Evolutionary conservation across 257 asterid species (phyloP), one percentile per base, ranked within the genome.

Genomic region (Lycium ferocissimum): DNA sequence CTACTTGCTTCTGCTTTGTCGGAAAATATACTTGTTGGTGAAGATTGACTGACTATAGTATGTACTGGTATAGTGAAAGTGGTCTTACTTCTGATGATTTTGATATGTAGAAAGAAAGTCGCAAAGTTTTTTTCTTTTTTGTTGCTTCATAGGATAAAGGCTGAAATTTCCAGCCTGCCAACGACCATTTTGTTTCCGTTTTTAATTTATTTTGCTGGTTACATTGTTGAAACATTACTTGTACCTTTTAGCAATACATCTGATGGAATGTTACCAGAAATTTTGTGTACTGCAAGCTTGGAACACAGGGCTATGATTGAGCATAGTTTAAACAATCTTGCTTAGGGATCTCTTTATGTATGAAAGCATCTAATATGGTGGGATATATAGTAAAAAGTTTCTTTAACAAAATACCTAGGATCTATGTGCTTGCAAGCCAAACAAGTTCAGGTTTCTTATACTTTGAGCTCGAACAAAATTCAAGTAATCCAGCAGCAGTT

Each of bases 401-500:
- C 33, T 26, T 26, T 26, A 26, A 26, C 33, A 26, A 26, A 26
- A 26, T 26, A 26, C 33, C 33, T 26, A 26, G 33, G 33, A 51
- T 13, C 11, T 47, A 47, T 47, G 97, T 92, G 57, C 92, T 90
- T 90, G 80, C 85, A 92, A 95, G 93, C 89, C 89, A 26, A 80
- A 20, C 33, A 70, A 33, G 75, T 47, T 47, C 51, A 47, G 7
- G 51, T 26, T 26, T 26, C 33, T 26, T 26, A 26, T 26, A 26
- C 33, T 26, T 26, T 26, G 33, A 26, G 33, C 6, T 40, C 45
- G 0, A 4, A 3, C 6, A 40, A 40, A 40, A 40, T 40, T 40
- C 6, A 40, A 4, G 4, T 26, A 26, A 26, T 5, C 45, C 45
- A 40, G 45, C 3, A 40, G 45, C 45, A 40, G 45, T 3, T 40